Conservation (phyloP, 192 early-diverging fungal genomes). For the Backusella circina region DNA sequence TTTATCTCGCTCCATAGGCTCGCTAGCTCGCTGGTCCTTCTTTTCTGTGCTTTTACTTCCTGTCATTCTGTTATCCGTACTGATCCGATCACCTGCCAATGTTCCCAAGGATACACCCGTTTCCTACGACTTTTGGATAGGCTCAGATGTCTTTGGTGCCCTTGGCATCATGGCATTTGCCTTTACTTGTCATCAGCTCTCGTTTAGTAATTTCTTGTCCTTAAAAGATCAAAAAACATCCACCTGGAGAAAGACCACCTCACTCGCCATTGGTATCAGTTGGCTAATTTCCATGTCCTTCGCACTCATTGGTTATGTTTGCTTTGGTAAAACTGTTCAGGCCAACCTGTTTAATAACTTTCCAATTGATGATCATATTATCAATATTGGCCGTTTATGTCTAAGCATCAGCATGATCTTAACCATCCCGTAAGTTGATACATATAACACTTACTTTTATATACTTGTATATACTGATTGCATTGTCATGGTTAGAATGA, state of each 20-base stretch:
- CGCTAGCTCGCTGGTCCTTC: constrained; percentile 54
- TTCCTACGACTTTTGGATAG: constrained; percentile 48
- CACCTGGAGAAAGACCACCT: constrained; percentile 47
- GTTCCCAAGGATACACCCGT: constrained; percentile 37
- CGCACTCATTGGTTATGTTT: constrained; percentile 56
- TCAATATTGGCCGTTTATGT: constrained; percentile 57
- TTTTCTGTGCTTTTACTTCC: constrained; percentile 59
- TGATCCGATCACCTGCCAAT: constrained; percentile 54
- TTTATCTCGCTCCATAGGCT: constrained; percentile 60
- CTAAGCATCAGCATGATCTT: constrained; percentile 58
- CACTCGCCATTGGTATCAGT: constrained; percentile 43
- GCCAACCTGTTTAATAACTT: constrained; percentile 72
- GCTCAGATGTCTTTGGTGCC: constrained; percentile 55
- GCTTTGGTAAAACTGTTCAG: constrained; percentile 58
- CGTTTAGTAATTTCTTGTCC: constrained; percentile 57
- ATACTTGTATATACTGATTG: neutral
- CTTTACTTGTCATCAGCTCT: constrained; percentile 62
- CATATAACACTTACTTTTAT: neutral
- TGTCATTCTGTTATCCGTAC: constrained; percentile 55
- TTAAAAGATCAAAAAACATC: constrained; percentile 42
- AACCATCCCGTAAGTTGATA: constrained; percentile 44
- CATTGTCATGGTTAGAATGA: constrained; percentile 10
- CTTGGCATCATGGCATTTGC: constrained; percentile 71
- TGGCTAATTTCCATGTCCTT: constrained; percentile 57
- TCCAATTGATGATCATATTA: constrained; percentile 46